Evolutionary conservation across 495 filamentous ascomycete species (phyloP), one percentile per base, ranked within the genome.

Genomic region (Penicillium nucicola): DNA sequence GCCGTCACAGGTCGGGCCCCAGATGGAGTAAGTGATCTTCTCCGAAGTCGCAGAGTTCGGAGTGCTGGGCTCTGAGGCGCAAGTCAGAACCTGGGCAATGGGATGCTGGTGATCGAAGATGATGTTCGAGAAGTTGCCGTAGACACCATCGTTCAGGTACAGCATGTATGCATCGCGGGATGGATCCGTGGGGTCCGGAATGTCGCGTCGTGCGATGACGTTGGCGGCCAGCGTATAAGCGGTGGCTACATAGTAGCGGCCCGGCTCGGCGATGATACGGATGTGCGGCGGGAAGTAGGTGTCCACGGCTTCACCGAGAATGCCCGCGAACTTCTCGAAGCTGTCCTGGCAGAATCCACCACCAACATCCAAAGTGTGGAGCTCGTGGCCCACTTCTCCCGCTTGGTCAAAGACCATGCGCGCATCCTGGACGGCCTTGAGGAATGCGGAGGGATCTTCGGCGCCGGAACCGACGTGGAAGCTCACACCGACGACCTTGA

Each of bases 51-150:
- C 64, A 63, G 67, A 62, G 57, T 84, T 80, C 55, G 80, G 73
- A 45, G 75, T 75, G 28, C 61, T 61, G 33, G 75, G 56, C 38
- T 78, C 71, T 19, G 56, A 52, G 13, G 75, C 79, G 41, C 75
- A 77, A 56, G 84, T 84, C 22, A 99, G 72, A 43, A 97, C 77
- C 67, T 85, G 89, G 42, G 92, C 89, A 36, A 86, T 70, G 0
- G 92, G 92, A 60, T 95, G 79, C 75, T 99, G 95, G 68, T 97
- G 95, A 61, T 97, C 95, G 68, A 96, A 99, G 71, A 99, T 95
- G 77, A 97, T 96, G 80, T 88, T 93, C 52, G 89, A 92, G 70
- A 99, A 97, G 70, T 97, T 97, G 50, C 93, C 92, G 56, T 99
- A 99, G 33, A 97, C 83, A 20, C 93, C 93, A 58, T 97, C 93